Conservation (phyloP, 257 asterid genomes). For the Salvia rosmarinus region DNA sequence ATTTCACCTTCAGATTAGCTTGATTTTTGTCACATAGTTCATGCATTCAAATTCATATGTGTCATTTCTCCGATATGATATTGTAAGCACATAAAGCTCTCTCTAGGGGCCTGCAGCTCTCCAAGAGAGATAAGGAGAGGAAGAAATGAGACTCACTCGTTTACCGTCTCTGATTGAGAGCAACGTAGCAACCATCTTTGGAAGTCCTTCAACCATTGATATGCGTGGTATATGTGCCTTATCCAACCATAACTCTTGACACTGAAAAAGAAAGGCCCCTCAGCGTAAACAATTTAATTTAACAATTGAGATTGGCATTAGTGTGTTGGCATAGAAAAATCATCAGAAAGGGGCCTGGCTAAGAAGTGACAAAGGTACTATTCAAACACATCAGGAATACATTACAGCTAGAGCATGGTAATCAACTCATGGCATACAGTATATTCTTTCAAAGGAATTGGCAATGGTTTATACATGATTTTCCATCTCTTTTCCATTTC, state of each 20-base stretch:
- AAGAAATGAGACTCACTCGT: conserved; percentile 52
- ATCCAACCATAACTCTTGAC: conserved; percentile 72
- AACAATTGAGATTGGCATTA: not conserved
- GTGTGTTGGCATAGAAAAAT: not conserved
- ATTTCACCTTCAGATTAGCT: too few species aligned
- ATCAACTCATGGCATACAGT: not conserved
- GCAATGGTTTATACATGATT: not conserved
- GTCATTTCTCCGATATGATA: not conserved
- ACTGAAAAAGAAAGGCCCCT: conserved; percentile 46
- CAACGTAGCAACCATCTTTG: conserved; percentile 60
- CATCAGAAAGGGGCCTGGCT: conserved; percentile 14
- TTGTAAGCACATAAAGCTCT: not conserved
- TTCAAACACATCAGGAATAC: not conserved
- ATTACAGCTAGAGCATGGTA: conserved; percentile 2
- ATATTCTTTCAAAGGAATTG: not conserved
- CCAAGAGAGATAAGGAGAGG: conserved; percentile 10
- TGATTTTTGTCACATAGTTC: conserved; percentile 8
- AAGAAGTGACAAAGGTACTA: not conserved
- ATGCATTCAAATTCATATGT: not conserved
- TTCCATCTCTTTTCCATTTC: conserved; percentile 5
- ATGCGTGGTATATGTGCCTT: conserved; percentile 83
- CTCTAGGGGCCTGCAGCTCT: not conserved
- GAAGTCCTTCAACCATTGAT: conserved; percentile 54
- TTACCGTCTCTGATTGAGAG: conserved; percentile 68
- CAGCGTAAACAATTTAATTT: not conserved